Evolutionary conservation across 192 early-diverging fungal species (phyloP).

Genomic region (Backusella circina): DNA sequence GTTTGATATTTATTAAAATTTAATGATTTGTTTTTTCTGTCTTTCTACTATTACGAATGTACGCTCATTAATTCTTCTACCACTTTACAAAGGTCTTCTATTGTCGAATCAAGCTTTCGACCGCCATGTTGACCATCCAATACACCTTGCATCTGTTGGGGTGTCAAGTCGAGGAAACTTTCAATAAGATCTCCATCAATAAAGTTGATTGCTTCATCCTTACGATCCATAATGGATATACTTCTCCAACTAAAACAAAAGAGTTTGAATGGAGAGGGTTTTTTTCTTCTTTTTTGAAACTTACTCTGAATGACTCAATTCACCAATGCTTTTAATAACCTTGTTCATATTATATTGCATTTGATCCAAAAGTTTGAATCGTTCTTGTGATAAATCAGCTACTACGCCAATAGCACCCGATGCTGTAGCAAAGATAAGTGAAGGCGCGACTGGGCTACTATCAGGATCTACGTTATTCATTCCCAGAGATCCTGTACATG

Average conservation of each 20-base stretch:
- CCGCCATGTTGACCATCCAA: slow-evolving; percentile 36
- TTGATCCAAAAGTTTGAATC: slow-evolving; percentile 54
- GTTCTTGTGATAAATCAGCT: slow-evolving; percentile 61
- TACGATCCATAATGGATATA: slow-evolving; percentile 54
- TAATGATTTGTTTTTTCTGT: not conserved
- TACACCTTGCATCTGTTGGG: slow-evolving; percentile 31
- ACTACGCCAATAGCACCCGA: slow-evolving; percentile 82
- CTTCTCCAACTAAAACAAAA: slow-evolving; percentile 53
- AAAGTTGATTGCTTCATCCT: slow-evolving; percentile 52
- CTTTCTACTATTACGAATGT: slow-evolving; percentile 7
- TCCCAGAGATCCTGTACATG: slow-evolving; percentile 68
- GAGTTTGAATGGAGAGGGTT: not conserved
- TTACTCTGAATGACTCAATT: slow-evolving; percentile 55
- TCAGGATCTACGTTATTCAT: slow-evolving; percentile 61
- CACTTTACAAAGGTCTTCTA: slow-evolving; percentile 55
- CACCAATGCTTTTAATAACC: slow-evolving; percentile 60
- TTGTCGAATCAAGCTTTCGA: slow-evolving; percentile 46
- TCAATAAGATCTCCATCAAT: slow-evolving; percentile 97
- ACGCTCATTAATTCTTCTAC: slow-evolving; percentile 27
- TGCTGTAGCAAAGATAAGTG: slow-evolving; percentile 73
- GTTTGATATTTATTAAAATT: not conserved
- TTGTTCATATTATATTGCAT: slow-evolving; percentile 69
- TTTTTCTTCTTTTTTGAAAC: not conserved
- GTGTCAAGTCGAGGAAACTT: slow-evolving; percentile 69
- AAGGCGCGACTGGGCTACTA: slow-evolving; percentile 45